phyloP scores from a whole-genome alignment of 352 stramenopile genomes.

The Pseudoperonospora humuli region DNA sequence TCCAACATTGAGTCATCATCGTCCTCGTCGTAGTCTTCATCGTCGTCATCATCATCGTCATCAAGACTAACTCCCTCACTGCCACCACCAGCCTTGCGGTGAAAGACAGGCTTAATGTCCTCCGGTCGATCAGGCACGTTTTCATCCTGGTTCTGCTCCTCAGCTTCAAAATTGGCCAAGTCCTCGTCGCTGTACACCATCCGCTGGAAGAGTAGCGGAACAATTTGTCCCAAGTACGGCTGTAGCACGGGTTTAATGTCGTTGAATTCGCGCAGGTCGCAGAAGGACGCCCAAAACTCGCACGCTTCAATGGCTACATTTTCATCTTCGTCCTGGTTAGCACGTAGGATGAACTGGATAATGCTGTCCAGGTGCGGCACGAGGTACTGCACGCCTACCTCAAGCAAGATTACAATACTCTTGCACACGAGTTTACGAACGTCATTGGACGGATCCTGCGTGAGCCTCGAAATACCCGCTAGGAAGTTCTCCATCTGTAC shows the following conservation, averaged over 20 bases:
- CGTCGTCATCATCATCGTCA: conserved; percentile 84
- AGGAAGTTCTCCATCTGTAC: conserved; percentile 88
- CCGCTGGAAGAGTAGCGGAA: conserved; percentile 89
- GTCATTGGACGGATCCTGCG: conserved; percentile 71
- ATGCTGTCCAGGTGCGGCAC: conserved; percentile 85
- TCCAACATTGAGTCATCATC: conserved; percentile 91
- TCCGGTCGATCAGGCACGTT: conserved; percentile 87
- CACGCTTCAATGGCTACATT: conserved; percentile 84
- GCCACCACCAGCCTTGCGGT: conserved; percentile 40
- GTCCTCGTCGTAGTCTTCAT: conserved; percentile 85
- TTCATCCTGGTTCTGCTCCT: conserved; percentile 83
- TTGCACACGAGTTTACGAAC: conserved; percentile 87
- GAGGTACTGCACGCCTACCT: conserved; percentile 86
- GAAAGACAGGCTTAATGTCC: conserved; percentile 87
- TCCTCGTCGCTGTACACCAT: conserved; percentile 96
- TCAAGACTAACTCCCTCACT: conserved; percentile 16
- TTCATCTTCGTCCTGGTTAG: conserved; percentile 81
- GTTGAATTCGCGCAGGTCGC: conserved; percentile 82
- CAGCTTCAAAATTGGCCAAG: conserved; percentile 83
- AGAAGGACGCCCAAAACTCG: conserved; percentile 89
- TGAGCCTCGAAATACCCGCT: conserved; percentile 83
- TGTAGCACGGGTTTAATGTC: conserved; percentile 88
- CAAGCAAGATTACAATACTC: conserved; percentile 85
- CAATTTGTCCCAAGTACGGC: conserved; percentile 82
- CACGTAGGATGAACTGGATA: conserved; percentile 88